Evolutionary conservation across 225 moss, liverwort and hornwort genomes (phyloP), one percentile per base, ranked within the genome.

Genomic region (Neckera pumila): DNA sequence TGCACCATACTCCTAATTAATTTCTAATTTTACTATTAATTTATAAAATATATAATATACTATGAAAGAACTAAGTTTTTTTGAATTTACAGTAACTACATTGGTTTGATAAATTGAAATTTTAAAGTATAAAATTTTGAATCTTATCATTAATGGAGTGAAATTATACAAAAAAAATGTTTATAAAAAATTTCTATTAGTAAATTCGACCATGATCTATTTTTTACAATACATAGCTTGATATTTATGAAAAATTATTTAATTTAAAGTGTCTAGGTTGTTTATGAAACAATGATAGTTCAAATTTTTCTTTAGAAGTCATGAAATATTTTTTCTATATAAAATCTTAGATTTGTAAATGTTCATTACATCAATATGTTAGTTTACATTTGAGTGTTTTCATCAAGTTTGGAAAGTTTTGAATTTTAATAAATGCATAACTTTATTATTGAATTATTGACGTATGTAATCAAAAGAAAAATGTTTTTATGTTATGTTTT

Each of bases 1-100:
- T 9, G 3, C 0, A 0, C 9, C 5, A 14, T 22, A 2, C 2
- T 42, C 4, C 1, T 14, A 62, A 62, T 10, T 45, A 45, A 0
- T 45, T 33, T 80, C 2, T 21, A 81, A 10, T 31, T 31, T 33
- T 22, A 31, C 3, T 31, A 43, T 43, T 10, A 45, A 33, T 31
- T 45, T 22, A 61, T 45, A 4, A 9, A 61, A 9, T 61, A 14
- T 42, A 9, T 3, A 18, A 40, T n/a, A 30, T 58, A 8, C 26
- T 28, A 13, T 27, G 2, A 8, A 27, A 19, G 13, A 42, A 28
- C 1, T 42, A 20, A 31, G 5, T 8, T 30, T 14, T 33, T 25
- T 38, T 27, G 5, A 38, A 38, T 17, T 27, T 58, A 58, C 18
- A 12, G 3, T 60, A 19, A 18, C 13, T 20, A 42, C 4, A 80